Evolutionary conservation across 2,329 filamentous ascomycete species (phyloP).

Genomic region (Trichoderma aggressivum): DNA sequence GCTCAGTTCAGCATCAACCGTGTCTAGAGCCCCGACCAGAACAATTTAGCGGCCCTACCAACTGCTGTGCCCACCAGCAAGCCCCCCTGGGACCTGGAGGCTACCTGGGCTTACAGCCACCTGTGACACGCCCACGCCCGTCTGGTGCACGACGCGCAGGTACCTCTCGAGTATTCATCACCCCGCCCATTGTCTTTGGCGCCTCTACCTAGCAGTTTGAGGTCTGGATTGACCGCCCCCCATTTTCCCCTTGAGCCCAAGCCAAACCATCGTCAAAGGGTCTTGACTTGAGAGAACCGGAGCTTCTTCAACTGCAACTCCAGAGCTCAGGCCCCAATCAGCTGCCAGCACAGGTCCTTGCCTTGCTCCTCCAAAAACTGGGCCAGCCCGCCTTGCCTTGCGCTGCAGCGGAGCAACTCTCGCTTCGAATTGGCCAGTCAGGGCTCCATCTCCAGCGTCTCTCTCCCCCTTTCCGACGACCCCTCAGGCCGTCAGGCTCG

Average conservation of each 20-base stretch:
- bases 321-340: not conserved
- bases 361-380: constrained; percentile 1
- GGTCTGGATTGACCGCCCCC: constrained; percentile 8
- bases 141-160: not conserved
- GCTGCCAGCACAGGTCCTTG: constrained; percentile 5
- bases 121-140: no score
- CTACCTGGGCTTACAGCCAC: not conserved
- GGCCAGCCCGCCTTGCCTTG: constrained; percentile 11
- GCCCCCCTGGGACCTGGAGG: not conserved
- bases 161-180: not conserved
- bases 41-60: constrained; percentile 10
- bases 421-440: constrained; percentile 8
- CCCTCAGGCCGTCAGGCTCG: constrained; percentile 20
- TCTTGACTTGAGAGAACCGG: not conserved
- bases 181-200: constrained; percentile 9
- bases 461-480: constrained; percentile 14
- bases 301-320: not conserved
- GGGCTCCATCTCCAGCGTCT: constrained; percentile 14
- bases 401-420: not conserved
- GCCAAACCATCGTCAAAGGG: not conserved
- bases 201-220: not conserved
- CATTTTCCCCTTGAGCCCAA: not conserved
- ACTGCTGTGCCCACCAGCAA: not conserved
- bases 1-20: not conserved
- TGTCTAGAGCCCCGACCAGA: not conserved